Conservation (phyloP, 202 grass and related monocot genomes). For the Panicum virgatum region DNA sequence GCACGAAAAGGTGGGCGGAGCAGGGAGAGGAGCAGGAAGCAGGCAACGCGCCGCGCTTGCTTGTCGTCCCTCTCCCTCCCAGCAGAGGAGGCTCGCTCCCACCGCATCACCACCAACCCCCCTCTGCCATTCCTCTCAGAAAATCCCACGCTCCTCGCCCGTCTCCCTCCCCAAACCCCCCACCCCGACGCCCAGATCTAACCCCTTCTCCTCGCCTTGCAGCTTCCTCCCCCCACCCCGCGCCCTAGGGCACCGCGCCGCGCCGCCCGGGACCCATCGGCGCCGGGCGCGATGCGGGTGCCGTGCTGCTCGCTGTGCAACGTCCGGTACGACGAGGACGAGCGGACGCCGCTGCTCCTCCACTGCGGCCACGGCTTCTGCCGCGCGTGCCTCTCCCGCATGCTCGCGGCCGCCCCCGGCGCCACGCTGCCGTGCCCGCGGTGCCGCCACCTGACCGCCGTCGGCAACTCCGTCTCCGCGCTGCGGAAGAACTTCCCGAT, state of each 20-base stretch:
- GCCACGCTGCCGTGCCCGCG: conserved; percentile 79
- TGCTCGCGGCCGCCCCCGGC: conserved; percentile 68
- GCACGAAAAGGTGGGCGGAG: conserved; percentile 33
- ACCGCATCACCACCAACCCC: conserved; percentile 50
- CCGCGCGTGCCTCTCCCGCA: conserved; percentile 84
- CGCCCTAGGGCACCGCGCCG: conserved; percentile 40
- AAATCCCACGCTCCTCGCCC: conserved; percentile 31
- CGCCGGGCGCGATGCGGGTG: conserved; percentile 58
- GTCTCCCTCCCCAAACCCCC: conserved; percentile 21
- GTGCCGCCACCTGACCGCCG: conserved; percentile 81
- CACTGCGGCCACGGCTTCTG: conserved; percentile 99
- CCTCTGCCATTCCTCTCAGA: conserved; percentile 16
- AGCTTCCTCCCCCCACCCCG: conserved; percentile 3
- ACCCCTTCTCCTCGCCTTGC: background rate
- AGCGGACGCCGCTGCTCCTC: conserved; percentile 84
- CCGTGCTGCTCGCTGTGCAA: conserved; percentile 97
- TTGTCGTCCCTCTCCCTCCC: conserved; percentile 34
- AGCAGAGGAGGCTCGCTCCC: too few relatives aligned
- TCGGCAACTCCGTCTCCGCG: conserved; percentile 89
- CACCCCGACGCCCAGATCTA: conserved; percentile 40
- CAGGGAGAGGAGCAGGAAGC: background rate
- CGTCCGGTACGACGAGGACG: conserved; percentile 88
- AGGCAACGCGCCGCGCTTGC: conserved; percentile 9
- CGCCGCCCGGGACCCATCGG: conserved; percentile 9
- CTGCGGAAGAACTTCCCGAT: conserved; percentile 97